Conservation (phyloP, 2,329 filamentous ascomycete species). For the Ascochyta clinopodiicola region DNA sequence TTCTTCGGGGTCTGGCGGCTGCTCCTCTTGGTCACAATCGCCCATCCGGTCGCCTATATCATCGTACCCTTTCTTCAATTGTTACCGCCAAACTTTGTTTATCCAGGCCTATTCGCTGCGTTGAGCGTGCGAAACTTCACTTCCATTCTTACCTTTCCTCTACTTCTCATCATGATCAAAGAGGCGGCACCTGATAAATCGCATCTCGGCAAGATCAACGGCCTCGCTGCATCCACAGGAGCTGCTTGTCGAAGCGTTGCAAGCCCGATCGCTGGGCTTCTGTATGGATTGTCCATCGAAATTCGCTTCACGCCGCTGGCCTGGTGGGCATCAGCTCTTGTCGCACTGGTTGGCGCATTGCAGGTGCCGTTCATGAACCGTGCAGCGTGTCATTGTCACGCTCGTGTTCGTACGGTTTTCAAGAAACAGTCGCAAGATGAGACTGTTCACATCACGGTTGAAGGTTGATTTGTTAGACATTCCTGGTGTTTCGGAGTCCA, state of each 20-base stretch:
- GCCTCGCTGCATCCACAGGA: slow-evolving; percentile 73
- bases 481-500: no score
- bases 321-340: slow-evolving; percentile 65
- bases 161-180: slow-evolving; percentile 74
- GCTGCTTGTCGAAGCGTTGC: slow-evolving; percentile 73
- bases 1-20: slow-evolving; percentile 71
- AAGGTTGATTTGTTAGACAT: slow-evolving; percentile 14
- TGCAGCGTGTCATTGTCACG: slow-evolving; percentile 49
- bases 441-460: slow-evolving; percentile 35
- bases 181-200: slow-evolving; percentile 69
- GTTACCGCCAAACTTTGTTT: slow-evolving; percentile 61
- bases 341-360: slow-evolving; percentile 62
- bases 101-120: slow-evolving; percentile 69
- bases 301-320: slow-evolving; percentile 66
- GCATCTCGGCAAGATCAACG: slow-evolving; percentile 74
- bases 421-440: slow-evolving; percentile 25
- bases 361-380: slow-evolving; percentile 64
- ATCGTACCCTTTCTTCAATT: slow-evolving; percentile 72
- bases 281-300: slow-evolving; percentile 68
- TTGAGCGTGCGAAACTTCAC: slow-evolving; percentile 70
- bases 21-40: slow-evolving; percentile 68
- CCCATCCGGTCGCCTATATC: slow-evolving; percentile 72
- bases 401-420: slow-evolving; percentile 33
- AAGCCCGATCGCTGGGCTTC: slow-evolving; percentile 70
- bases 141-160: slow-evolving; percentile 72